A percentile compares a stretch with the other conserved stretches of the same genome.
Evolutionary conservation across 345 rosid genomes (phyloP).

Genomic region (Aethionema arabicum): DNA sequence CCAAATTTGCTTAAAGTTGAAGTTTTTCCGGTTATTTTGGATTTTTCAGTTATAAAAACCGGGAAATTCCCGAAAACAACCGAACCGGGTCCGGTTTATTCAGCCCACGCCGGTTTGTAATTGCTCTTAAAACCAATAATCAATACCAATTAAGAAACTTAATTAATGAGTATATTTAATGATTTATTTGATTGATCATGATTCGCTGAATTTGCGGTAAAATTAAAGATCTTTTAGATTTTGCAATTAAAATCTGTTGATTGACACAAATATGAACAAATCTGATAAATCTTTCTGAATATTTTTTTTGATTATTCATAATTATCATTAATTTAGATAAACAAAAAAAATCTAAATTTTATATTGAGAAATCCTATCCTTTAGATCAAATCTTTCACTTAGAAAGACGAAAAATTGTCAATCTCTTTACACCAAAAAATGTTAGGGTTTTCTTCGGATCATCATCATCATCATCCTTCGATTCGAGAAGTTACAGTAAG

Average conservation of each 20-base stretch:
- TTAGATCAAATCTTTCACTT: slow-evolving; percentile 4
- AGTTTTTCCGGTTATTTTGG: not conserved
- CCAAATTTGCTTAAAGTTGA: not conserved
- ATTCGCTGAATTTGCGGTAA: slow-evolving; percentile 13
- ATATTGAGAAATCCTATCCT: not conserved
- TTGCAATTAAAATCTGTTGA: not conserved
- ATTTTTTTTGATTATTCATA: not conserved
- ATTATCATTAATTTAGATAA: not conserved
- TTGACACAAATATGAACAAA: not conserved
- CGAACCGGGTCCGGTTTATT: not conserved
- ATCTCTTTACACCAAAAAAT: not conserved
- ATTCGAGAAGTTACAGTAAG: slow-evolving; percentile 38
- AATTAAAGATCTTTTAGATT: slow-evolving; percentile 10
- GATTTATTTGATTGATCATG: not conserved
- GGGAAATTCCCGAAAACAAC: not conserved
- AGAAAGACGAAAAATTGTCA: slow-evolving; percentile 5
- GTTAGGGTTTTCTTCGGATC: slow-evolving; percentile 5
- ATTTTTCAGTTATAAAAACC: not conserved
- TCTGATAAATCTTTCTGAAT: slow-evolving; percentile 16
- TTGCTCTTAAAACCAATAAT: not conserved
- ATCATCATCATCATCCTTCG: slow-evolving; percentile 18
- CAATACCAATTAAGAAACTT: no score
- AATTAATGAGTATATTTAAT: no score
- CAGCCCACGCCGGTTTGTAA: not conserved
- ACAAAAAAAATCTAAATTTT: not conserved